Base-by-base conservation (phyloP, 306 rosid genomes). In the Arachis stenosperma region DNA sequence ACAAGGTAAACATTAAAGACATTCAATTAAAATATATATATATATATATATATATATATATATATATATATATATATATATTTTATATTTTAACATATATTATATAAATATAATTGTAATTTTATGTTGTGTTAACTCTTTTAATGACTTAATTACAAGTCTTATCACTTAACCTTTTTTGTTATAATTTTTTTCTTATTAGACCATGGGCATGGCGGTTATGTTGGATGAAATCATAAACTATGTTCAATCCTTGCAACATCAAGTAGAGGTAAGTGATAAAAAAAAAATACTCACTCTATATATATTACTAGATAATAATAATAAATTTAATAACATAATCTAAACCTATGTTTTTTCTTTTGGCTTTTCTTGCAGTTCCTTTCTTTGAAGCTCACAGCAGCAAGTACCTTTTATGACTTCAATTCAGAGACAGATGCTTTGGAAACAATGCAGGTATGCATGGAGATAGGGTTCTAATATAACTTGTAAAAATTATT, bases 151-250 rank as follows among this genome's bases (percentile, higher is more conserved):
- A 22, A 22, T 22, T 22, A 22, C 27, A 22, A 22, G 27, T 22
- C 27, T 22, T 22, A 22, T 22, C 27, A 22, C 27, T 22, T 22
- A 22, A 22, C 27, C 1, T 22, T 22, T 22, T 22, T 22, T 17
- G 22, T 58, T 33, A 71, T 43, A 30, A 11, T 41, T 67, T 71
- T 9, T 48, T 57, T 29, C 15, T 79, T 87, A 70, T 8, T 56
- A 94, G 99, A 86, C 90, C 60, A 91, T 90, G 99, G 97, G 99
- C 2, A 94, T 91, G 99, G 91, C 98, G 8, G 98, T 91, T 11
- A 94, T 94, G 99, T 85, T 94, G 84, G 99, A 91, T 41, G 99
- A 91, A 85, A 94, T 94, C 82, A 94, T 94, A 71, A 94, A 91
- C 79, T 94, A 94, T 84, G 97, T 94, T 36, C 99, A 91, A 57